phyloP scores from a whole-genome alignment of 2,329 filamentous ascomycete genomes.

The Epichloe typhina region DNA sequence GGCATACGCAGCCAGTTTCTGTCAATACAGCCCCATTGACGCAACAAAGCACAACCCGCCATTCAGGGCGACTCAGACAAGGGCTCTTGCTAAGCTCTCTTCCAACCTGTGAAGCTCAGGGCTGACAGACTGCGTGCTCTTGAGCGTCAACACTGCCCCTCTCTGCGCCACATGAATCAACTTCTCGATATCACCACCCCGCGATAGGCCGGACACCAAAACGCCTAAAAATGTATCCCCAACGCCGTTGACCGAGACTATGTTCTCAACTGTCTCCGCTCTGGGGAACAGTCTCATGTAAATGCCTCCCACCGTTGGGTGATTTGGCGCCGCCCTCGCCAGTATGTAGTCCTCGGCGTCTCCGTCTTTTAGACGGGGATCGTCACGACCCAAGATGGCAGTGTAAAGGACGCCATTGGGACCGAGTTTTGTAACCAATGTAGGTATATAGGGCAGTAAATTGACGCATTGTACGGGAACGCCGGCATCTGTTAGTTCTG shows the following conservation, averaged over 20 bases:
- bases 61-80: neutral
- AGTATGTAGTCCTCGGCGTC: constrained; percentile 59
- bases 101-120: constrained; percentile 36
- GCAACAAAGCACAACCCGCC: neutral
- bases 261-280: constrained; percentile 50
- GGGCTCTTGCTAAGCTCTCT: constrained; percentile 18
- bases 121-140: constrained; percentile 61
- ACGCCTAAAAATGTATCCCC: constrained; percentile 89
- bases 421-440: constrained; percentile 75
- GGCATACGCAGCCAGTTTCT: too few species aligned
- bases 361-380: constrained; percentile 50
- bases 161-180: constrained; percentile 70
- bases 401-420: constrained; percentile 62
- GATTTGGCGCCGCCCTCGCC: constrained; percentile 41
- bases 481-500: constrained; percentile 60
- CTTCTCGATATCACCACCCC: constrained; percentile 40
- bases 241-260: constrained; percentile 86
- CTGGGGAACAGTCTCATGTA: constrained; percentile 68
- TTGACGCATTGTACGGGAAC: constrained; percentile 75
- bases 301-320: constrained; percentile 53
- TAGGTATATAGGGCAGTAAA: constrained; percentile 78
- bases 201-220: constrained; percentile 63
- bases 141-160: constrained; percentile 67
- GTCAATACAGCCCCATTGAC: too few species aligned
- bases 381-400: constrained; percentile 51